Conservation (phyloP, 2,329 filamentous ascomycete genomes). For the Fusarium sp. region DNA sequence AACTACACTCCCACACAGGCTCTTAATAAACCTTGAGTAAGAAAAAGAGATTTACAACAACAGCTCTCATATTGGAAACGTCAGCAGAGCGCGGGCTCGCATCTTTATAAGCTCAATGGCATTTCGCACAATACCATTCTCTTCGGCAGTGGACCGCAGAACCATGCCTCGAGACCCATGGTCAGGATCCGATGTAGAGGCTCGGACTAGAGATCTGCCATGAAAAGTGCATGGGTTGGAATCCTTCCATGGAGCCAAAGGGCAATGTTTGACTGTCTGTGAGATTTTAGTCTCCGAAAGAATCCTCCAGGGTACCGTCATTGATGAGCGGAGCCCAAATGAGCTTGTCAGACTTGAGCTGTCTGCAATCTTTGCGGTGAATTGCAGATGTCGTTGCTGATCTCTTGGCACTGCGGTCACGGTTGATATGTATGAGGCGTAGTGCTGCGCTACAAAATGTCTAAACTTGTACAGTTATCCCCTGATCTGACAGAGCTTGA, state of each 20-base stretch:
- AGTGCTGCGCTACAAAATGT: background rate
- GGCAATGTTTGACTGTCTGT: conserved; percentile 33
- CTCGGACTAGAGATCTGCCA: conserved; percentile 20
- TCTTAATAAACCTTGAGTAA: background rate
- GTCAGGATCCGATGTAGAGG: conserved; percentile 6
- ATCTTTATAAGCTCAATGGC: conserved; percentile 22
- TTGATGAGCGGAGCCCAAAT: conserved; percentile 15
- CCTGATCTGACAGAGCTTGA: background rate
- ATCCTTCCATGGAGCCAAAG: conserved; percentile 24
- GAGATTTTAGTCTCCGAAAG: conserved; percentile 34
- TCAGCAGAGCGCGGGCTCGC: background rate
- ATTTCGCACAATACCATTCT: background rate
- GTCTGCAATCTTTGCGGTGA: background rate
- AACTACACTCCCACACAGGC: background rate
- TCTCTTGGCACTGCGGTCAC: conserved; percentile 1
- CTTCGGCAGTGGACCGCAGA: background rate
- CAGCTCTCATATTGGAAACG: background rate
- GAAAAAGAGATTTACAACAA: background rate
- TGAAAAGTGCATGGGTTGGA: conserved; percentile 14
- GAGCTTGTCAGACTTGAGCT: background rate
- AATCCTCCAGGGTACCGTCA: conserved; percentile 10
- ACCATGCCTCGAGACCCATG: background rate
- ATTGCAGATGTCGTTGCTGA: background rate
- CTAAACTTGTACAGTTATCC: background rate
- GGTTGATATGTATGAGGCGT: background rate